These are phyloP conservation scores for Suhomyces panamericanus DNA, from an alignment of 1,139 yeast genomes.

Conservation along the genomic window DNA sequence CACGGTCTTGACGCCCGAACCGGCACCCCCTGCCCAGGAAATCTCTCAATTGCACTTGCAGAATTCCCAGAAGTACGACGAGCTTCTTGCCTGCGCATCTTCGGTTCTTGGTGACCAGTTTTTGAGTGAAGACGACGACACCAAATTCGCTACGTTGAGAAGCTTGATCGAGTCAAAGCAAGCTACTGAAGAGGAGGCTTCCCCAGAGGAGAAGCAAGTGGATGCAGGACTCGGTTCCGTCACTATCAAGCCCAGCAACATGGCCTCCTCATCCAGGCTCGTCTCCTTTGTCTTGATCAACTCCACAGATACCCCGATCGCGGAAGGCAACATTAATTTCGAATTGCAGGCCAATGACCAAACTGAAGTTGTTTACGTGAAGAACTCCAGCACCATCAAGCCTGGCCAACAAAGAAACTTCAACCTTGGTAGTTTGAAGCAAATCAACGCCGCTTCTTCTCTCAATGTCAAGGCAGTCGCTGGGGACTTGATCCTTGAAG, in stretches of 20 bases:
- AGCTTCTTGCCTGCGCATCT: constrained; percentile 12
- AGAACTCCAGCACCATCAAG: constrained; percentile 29
- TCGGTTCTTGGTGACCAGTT: constrained; percentile 1
- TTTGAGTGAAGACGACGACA: constrained; percentile 4
- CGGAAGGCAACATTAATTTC: constrained; percentile 32
- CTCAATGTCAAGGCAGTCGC: constrained; percentile 16
- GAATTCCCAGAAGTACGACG: constrained; percentile 30
- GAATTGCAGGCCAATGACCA: constrained; percentile 21
- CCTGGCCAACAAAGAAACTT: constrained; percentile 33
- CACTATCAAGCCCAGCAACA: constrained; percentile 9
- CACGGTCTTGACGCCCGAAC: too few relatives aligned
- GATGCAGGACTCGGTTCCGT: constrained; percentile 2
- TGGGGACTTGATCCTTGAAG: constrained; percentile 17
- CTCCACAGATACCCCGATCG: constrained; percentile 24
- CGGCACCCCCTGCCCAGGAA: constrained; percentile 5
- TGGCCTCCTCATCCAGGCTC: constrained; percentile 20
- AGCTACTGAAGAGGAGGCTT: neutral
- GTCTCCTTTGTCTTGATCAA: constrained; percentile 32
- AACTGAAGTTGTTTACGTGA: constrained; percentile 25
- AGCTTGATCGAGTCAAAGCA: constrained; percentile 10
- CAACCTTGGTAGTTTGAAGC: constrained; percentile 23
- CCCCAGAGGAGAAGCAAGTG: neutral
- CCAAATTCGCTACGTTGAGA: constrained; percentile 10
- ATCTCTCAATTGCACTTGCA: constrained; percentile 3
- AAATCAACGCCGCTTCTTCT: neutral